Base-by-base conservation (phyloP, 2,329 filamentous ascomycete genomes). In the Pseudogymnoascus pannorum region DNA sequence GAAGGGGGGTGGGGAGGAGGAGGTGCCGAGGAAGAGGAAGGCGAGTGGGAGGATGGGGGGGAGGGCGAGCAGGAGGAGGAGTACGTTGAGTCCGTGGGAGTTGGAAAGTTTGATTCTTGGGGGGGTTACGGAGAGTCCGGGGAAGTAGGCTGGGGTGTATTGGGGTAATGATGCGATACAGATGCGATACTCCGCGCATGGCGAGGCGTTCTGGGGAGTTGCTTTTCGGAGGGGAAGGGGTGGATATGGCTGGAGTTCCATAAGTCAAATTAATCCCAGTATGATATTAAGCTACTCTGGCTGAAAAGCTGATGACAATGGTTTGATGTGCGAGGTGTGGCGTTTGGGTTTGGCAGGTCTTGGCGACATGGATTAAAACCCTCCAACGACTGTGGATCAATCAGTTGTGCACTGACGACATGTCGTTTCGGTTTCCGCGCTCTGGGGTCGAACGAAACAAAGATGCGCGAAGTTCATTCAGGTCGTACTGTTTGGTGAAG, bases 51-150 rank as follows among this genome's bases (percentile, higher is more conserved):
- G 65, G 66, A 73, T 58, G 65, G 71, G 62, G 70, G 73, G 69
- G 69, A 73, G 71, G 77, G 78, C 84, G 2, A 87, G 81, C 63
- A 78, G 88, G 70, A 79, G 89, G 70, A 81, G 89, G 71, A 91
- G 87, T 69, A 92, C 89, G 18, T 75, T 93, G 31, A 91, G 83
- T 68, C 85, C 87, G 2, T 87, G 87, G 78, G 89, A 93, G 73
- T 74, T 92, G 69, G 82, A 89, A 74, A 84, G 81, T 48, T 71
- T 89, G 70, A 86, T 87, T 59, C 67, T 75, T 2, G 79, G 79
- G 5, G 65, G 66, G 20, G 68, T 68, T 14, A 9, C 5, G 9
- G 58, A 11, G 20, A 36, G 57, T 16, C 58, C 33, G 5, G 35
- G 4, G 16, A 62, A 62, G 4, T 4, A 16, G 24, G 29, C 12